phyloP scores from a whole-genome alignment of 2,329 filamentous ascomycete species.

The Penicillium sp. region DNA sequence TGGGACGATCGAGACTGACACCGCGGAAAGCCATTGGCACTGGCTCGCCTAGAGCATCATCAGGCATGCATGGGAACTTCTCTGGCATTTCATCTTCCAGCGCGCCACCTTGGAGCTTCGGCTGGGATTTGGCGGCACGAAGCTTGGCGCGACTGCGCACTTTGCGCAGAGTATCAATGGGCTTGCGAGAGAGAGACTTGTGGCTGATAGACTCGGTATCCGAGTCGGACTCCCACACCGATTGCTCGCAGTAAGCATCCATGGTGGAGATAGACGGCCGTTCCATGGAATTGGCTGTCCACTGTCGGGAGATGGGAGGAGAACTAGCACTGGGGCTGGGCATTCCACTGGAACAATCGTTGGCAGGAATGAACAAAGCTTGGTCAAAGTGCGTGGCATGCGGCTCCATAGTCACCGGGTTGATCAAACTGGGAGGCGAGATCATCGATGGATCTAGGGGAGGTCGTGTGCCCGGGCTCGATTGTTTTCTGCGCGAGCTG shows the following conservation, averaged over 20 bases:
- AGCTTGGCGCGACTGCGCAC: slow-evolving; percentile 39
- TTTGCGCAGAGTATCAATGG: slow-evolving; percentile 38
- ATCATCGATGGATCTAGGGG: slow-evolving; percentile 38
- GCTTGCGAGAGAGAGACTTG: slow-evolving; percentile 33
- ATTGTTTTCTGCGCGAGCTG: slow-evolving; percentile 21
- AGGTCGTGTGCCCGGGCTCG: slow-evolving; percentile 22
- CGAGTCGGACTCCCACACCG: slow-evolving; percentile 39
- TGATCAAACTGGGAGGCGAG: slow-evolving; percentile 34
- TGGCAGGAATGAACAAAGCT: slow-evolving; percentile 38
- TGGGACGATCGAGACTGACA: slow-evolving; percentile 17
- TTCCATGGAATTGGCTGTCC: slow-evolving; percentile 27
- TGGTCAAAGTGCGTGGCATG: slow-evolving; percentile 37
- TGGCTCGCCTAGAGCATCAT: slow-evolving; percentile 16
- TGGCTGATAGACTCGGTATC: slow-evolving; percentile 33
- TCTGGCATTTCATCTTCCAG: slow-evolving; percentile 21
- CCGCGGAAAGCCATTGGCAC: slow-evolving; percentile 11
- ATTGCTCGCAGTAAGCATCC: slow-evolving; percentile 33
- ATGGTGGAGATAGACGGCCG: slow-evolving; percentile 32
- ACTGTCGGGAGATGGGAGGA: slow-evolving; percentile 28
- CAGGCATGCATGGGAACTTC: slow-evolving; percentile 28
- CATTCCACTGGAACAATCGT: slow-evolving; percentile 34
- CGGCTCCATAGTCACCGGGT: slow-evolving; percentile 37
- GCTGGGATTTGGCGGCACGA: slow-evolving; percentile 35
- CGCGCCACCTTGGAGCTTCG: slow-evolving; percentile 28
- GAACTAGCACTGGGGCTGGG: slow-evolving; percentile 31